Evolutionary conservation across 768 basidiomycete species (phyloP).

Genomic region (Tulasnella sp.): DNA sequence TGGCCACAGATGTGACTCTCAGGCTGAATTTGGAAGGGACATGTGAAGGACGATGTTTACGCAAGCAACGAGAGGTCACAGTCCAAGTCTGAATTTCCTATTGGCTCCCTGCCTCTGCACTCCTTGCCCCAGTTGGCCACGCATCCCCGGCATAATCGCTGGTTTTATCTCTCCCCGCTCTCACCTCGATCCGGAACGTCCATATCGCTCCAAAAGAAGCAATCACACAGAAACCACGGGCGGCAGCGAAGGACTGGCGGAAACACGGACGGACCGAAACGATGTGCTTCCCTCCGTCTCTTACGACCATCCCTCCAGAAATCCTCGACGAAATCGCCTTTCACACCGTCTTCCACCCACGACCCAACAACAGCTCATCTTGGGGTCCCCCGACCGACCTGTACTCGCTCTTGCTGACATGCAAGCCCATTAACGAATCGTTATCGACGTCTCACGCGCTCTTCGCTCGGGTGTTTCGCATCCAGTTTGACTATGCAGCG

Average conservation of each 20-base stretch:
- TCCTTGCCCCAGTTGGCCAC: neutral
- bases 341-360: neutral
- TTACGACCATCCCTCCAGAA: slow-evolving; percentile 7
- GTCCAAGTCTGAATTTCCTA: neutral
- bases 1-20: neutral
- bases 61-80: neutral
- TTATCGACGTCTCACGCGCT: neutral
- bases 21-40: neutral
- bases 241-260: too few species aligned
- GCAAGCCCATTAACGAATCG: slow-evolving; percentile 6
- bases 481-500: slow-evolving; percentile 15
- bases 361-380: neutral
- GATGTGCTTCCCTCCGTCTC: neutral
- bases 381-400: slow-evolving; percentile 8
- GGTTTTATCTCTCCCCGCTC: neutral
- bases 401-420: neutral
- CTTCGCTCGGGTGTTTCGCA: slow-evolving; percentile 12
- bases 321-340: slow-evolving; percentile 16
- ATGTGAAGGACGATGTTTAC: neutral
- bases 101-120: neutral
- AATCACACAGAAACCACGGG: too few species aligned
- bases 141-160: neutral
- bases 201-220: neutral
- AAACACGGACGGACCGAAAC: neutral
- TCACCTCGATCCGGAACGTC: neutral